Conservation (phyloP, 2,329 filamentous ascomycete genomes). For the Huntiella savannae region DNA sequence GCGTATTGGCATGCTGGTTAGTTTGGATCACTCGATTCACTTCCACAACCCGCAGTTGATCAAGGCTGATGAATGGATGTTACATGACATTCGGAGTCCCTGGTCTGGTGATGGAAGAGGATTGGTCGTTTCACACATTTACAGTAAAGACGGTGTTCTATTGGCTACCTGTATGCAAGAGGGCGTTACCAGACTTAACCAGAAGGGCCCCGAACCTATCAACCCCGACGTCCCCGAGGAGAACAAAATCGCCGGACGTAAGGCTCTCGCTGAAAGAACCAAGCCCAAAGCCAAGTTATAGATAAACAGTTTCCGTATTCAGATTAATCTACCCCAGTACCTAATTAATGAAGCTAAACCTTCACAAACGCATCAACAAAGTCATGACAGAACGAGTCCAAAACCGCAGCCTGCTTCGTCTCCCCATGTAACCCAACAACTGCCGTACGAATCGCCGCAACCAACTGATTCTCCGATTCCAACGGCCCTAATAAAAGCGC, state of each 20-base stretch:
- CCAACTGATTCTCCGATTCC: neutral
- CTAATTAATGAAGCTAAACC: neutral
- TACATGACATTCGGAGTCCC: conserved; percentile 59
- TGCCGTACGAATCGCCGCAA: conserved; percentile 6
- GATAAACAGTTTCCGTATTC: too few species aligned
- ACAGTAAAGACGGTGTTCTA: conserved; percentile 48
- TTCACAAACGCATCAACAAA: conserved; percentile 5
- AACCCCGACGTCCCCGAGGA: conserved; percentile 14
- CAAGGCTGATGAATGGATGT: conserved; percentile 56
- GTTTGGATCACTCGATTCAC: conserved; percentile 56
- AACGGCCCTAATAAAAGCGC: neutral
- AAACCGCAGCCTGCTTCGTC: neutral
- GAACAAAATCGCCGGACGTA: conserved; percentile 7
- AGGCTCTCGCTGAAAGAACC: neutral
- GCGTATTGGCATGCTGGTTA: conserved; percentile 68
- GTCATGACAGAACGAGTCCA: conserved; percentile 6
- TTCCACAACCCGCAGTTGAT: conserved; percentile 42
- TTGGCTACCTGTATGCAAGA: conserved; percentile 69
- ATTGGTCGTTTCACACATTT: conserved; percentile 58
- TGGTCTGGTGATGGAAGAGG: conserved; percentile 65
- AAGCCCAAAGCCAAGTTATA: conserved; percentile 2
- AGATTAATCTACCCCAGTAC: too few species aligned
- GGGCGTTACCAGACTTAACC: conserved; percentile 19
- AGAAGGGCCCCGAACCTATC: conserved; percentile 7
- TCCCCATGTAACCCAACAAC: neutral